Conservation (phyloP, 1,284 basidiomycete species). For the Flammula alnicola region DNA sequence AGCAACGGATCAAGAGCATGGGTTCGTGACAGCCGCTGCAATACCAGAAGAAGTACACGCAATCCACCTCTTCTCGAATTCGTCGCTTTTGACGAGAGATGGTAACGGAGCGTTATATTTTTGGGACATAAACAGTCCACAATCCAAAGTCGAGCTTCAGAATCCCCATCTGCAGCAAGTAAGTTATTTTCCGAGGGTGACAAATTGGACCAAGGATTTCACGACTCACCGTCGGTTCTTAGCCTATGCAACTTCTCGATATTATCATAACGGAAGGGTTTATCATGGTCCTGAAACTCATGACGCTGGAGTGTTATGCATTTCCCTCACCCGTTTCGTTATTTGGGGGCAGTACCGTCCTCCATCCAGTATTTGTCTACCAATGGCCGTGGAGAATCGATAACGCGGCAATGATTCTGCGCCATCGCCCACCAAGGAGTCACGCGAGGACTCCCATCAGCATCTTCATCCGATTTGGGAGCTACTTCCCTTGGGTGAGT, state of each 20-base stretch:
- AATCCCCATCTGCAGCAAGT: constrained; percentile 24
- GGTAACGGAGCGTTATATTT: constrained; percentile 35
- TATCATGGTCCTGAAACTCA: constrained; percentile 44
- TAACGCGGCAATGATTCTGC: constrained; percentile 44
- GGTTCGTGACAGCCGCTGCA: constrained; percentile 38
- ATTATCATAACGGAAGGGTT: constrained; percentile 45
- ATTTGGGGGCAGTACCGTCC: constrained; percentile 18
- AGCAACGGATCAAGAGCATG: constrained; percentile 36
- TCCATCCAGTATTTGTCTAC: constrained; percentile 50
- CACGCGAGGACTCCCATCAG: constrained; percentile 29
- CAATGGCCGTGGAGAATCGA: constrained; percentile 62
- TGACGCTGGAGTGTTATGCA: constrained; percentile 44
- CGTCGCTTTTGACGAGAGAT: constrained; percentile 41
- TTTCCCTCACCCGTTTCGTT: constrained; percentile 15
- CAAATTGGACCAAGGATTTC: not conserved
- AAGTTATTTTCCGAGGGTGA: not conserved
- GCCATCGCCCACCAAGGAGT: constrained; percentile 20
- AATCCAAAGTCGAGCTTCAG: constrained; percentile 33
- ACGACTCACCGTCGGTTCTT: not conserved
- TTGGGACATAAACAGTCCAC: constrained; percentile 32
- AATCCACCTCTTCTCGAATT: constrained; percentile 40
- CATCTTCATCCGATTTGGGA: constrained; percentile 63
- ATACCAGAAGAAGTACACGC: constrained; percentile 36
- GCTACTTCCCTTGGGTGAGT: constrained; percentile 58
- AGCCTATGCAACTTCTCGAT: constrained; percentile 40